Base-by-base conservation (phyloP, 2,329 filamentous ascomycete genomes). In the Sporothrix pallida region DNA sequence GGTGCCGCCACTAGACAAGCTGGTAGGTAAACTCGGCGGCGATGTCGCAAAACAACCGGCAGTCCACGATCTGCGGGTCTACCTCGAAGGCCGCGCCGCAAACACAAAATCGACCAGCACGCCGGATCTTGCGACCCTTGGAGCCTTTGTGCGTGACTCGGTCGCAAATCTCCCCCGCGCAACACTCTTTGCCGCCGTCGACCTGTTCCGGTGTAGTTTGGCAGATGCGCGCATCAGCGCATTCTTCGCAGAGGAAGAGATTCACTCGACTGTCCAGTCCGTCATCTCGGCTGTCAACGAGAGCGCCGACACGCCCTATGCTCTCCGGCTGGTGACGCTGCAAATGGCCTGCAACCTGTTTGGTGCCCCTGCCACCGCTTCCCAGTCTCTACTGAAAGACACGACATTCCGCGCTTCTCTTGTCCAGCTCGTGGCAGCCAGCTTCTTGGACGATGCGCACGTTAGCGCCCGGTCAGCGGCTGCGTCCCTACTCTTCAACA, bases 301-400 rank as follows among this genome's bases (percentile, higher is more conserved):
- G 31, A 80, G 83, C 6, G 84, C 88, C 46, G 79, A 83, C 9
- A 81, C 84, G 0, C 93, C 94, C 0, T 98, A 98, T 79, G 91
- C 93, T 4, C 86, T 97, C 1, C 91, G 94, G 15, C 89, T 98
- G 1, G 93, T 97, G 17, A 92, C 93, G 0, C 83, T 97, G 26
- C 95, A 98, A 77, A 87, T 95, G 79, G 87, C 89, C 1, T 97
- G 94, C 83, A 98, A 97, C 78, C 85, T 97, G 58, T 97, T 97
- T 83, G 62, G 62, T 12, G 62, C 62, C 7, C 62, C 91, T 89
- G 0, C 91, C 91, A 0, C 87, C 89, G 0, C 84, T 97, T 85
- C 90, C 0, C 86, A 89, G 2, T 87, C 91, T 75, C 84, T 95
- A 9, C 83, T 92, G 7, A 81, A 83, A 1, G 83, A 87, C 60